These are phyloP conservation scores for Peniophora sp. DNA, from an alignment of 1,284 basidiomycete species.

Conservation along the genomic window DNA sequence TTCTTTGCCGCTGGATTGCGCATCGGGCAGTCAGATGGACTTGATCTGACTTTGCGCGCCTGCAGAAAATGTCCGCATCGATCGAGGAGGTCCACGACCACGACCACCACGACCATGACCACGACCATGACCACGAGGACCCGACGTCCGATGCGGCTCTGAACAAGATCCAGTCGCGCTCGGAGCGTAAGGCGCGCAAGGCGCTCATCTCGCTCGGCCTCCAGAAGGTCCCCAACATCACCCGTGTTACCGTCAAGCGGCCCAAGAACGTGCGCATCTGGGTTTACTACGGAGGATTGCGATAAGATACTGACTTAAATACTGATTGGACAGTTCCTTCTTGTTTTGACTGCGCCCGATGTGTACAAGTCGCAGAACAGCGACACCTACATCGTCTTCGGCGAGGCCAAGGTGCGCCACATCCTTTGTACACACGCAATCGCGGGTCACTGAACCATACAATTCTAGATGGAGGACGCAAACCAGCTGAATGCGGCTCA, in stretches of 20 bases:
- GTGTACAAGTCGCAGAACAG: constrained; percentile 97
- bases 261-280: constrained; percentile 77
- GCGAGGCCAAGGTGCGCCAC: constrained; percentile 82
- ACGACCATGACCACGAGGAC: constrained; percentile 56
- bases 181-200: constrained; percentile 89
- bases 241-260: constrained; percentile 89
- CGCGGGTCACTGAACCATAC: neutral
- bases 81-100: constrained; percentile 80
- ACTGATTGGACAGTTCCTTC: constrained; percentile 68
- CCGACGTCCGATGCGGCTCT: constrained; percentile 79
- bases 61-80: constrained; percentile 58
- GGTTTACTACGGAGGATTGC: neutral
- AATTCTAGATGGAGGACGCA: constrained; percentile 87
- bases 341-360: constrained; percentile 90
- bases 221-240: constrained; percentile 90
- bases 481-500: constrained; percentile 78
- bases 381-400: constrained; percentile 98
- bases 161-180: constrained; percentile 89
- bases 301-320: neutral
- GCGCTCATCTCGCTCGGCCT: constrained; percentile 81
- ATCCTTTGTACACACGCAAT: neutral
- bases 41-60: too few species aligned
- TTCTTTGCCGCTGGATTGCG: too few species aligned
- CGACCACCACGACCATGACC: constrained; percentile 37
- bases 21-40: too few species aligned